phyloP scores from a whole-genome alignment of 805 yeast genomes.

The Cyberlindnera misumaiensis region DNA sequence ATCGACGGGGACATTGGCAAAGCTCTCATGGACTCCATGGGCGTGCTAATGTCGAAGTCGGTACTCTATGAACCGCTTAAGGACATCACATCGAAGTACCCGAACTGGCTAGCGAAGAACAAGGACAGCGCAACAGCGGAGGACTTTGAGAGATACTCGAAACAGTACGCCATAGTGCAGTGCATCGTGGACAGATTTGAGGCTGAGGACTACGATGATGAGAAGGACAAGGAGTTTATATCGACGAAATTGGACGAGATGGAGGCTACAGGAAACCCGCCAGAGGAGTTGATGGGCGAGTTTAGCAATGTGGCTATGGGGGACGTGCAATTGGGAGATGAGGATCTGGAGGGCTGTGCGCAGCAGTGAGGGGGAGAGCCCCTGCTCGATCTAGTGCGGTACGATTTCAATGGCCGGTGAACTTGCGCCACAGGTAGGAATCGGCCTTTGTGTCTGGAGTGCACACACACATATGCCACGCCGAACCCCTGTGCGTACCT shows the following conservation, averaged over 20 bases:
- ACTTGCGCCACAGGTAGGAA: too few relatives aligned
- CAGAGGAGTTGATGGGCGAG: constrained; percentile 63
- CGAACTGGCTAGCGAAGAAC: constrained; percentile 58
- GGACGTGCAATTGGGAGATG: constrained; percentile 27
- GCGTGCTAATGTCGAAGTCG: constrained; percentile 77
- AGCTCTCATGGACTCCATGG: constrained; percentile 65
- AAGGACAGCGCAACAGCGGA: constrained; percentile 31
- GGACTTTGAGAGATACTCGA: constrained; percentile 46
- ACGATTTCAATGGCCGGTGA: too few relatives aligned
- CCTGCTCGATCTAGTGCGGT: too few relatives aligned
- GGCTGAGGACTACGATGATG: constrained; percentile 41
- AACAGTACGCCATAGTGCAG: constrained; percentile 56
- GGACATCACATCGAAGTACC: constrained; percentile 68
- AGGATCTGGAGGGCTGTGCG: constrained; percentile 45
- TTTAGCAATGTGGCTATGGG: constrained; percentile 28
- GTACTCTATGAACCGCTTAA: constrained; percentile 84
- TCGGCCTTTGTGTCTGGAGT: too few relatives aligned
- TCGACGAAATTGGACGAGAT: constrained; percentile 55
- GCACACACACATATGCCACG: too few relatives aligned
- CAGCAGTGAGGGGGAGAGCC: constrained; percentile 12
- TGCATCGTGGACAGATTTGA: constrained; percentile 66
- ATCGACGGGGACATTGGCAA: constrained; percentile 44
- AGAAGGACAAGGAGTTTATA: constrained; percentile 41
- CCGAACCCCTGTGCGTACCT: too few relatives aligned
- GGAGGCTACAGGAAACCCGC: constrained; percentile 77